Conservation (phyloP, 495 filamentous ascomycete genomes). For the Hypoxylon fragiforme region DNA sequence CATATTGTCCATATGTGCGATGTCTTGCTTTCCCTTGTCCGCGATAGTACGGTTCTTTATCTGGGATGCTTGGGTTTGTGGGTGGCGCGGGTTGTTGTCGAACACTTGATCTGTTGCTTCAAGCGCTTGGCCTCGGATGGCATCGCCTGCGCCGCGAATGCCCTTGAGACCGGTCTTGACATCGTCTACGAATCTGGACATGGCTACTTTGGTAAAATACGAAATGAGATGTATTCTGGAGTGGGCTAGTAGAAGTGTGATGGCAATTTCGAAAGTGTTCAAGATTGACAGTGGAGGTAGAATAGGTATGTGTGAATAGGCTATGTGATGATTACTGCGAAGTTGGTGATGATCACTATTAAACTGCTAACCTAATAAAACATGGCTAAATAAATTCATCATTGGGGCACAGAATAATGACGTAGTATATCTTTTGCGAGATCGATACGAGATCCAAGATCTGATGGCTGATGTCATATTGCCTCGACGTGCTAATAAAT, state of each 20-base stretch:
- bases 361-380: too few species aligned
- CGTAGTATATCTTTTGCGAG: neutral
- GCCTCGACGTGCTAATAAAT: neutral
- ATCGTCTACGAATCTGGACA: constrained; percentile 35
- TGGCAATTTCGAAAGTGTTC: neutral
- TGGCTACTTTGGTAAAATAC: constrained; percentile 1
- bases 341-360: too few species aligned
- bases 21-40: constrained; percentile 27
- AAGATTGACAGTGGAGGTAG: neutral
- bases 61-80: constrained; percentile 20
- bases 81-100: constrained; percentile 26
- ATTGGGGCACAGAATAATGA: too few species aligned
- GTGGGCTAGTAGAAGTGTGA: neutral
- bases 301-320: too few species aligned
- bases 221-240: neutral
- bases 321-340: too few species aligned
- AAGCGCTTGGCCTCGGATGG: constrained; percentile 25
- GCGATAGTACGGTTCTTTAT: constrained; percentile 28
- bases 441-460: neutral
- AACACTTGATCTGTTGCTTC: constrained; percentile 28
- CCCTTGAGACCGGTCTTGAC: constrained; percentile 35
- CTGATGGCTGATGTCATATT: neutral
- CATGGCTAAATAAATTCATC: too few species aligned
- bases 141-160: constrained; percentile 34
- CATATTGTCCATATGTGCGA: constrained; percentile 24